A percentile compares a stretch with the other conserved stretches of the same genome.
These are phyloP conservation scores for Xylaria multiplex DNA, from an alignment of 2,329 filamentous ascomycete genomes.

Conservation along the genomic window DNA sequence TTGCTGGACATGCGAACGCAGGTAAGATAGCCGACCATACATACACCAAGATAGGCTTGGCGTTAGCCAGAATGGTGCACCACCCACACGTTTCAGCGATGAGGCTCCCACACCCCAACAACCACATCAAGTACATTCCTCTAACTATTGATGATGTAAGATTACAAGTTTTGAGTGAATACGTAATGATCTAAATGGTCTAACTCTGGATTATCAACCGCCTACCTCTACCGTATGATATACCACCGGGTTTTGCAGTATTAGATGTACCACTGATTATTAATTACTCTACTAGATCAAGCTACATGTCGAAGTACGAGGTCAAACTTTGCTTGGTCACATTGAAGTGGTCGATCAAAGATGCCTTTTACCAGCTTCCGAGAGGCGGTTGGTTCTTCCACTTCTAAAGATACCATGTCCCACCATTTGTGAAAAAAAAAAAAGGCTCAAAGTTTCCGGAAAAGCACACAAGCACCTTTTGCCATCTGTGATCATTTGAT, in stretches of 20 bases:
- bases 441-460: slow-evolving; percentile 9
- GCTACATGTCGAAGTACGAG: neutral
- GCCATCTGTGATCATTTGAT: neutral
- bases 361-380: neutral
- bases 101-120: neutral
- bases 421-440: neutral
- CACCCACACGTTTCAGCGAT: neutral
- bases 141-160: neutral
- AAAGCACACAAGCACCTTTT: neutral
- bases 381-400: neutral
- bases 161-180: neutral
- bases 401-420: neutral
- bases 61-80: neutral
- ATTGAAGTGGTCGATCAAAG: too few species aligned
- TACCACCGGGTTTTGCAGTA: neutral
- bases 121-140: neutral
- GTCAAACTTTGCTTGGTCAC: neutral
- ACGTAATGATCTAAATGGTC: neutral
- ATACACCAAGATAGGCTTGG: slow-evolving; percentile 1
- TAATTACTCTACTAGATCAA: neutral
- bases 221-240: neutral
- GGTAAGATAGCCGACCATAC: slow-evolving; percentile 21
- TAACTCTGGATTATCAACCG: neutral
- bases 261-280: neutral
- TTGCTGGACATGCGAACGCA: neutral